phyloP scores from a whole-genome alignment of 331 rosid genomes.

The Stylosanthes scabra region DNA sequence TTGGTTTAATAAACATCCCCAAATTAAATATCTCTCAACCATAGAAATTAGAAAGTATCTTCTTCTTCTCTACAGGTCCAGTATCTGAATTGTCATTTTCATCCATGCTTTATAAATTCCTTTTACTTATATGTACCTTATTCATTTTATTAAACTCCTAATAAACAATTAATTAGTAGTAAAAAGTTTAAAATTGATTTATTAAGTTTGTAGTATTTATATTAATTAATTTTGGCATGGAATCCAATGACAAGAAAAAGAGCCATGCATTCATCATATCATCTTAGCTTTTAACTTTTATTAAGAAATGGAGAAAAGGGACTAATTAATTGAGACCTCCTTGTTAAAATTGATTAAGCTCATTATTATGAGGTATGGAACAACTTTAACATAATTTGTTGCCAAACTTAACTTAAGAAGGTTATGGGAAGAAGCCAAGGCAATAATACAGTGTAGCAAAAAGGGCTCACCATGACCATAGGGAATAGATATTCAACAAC shows the following conservation, averaged over 20 bases:
- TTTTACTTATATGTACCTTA: not conserved
- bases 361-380: too few relatives aligned
- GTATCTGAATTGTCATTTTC: not conserved
- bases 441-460: slow-evolving; percentile 3
- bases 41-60: not conserved
- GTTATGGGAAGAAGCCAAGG: not conserved
- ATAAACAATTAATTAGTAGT: too few relatives aligned
- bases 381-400: too few relatives aligned
- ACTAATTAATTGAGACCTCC: not conserved
- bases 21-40: not conserved
- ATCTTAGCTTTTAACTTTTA: not conserved
- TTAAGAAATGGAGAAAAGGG: not conserved
- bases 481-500: slow-evolving; percentile 1
- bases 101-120: slow-evolving; percentile 8
- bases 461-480: not conserved
- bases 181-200: too few relatives aligned
- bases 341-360: not conserved
- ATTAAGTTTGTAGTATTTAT: not conserved
- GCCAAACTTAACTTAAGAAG: not conserved
- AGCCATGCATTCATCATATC: not conserved
- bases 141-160: not conserved
- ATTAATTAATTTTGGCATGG: not conserved
- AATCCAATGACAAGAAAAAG: not conserved
- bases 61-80: not conserved
- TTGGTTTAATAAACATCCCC: not conserved